A percentile compares a stretch with the other conserved stretches of the same genome.
These are phyloP conservation scores for Bjerkandera adusta DNA, from an alignment of 1,284 basidiomycete genomes.

Conservation along the genomic window DNA sequence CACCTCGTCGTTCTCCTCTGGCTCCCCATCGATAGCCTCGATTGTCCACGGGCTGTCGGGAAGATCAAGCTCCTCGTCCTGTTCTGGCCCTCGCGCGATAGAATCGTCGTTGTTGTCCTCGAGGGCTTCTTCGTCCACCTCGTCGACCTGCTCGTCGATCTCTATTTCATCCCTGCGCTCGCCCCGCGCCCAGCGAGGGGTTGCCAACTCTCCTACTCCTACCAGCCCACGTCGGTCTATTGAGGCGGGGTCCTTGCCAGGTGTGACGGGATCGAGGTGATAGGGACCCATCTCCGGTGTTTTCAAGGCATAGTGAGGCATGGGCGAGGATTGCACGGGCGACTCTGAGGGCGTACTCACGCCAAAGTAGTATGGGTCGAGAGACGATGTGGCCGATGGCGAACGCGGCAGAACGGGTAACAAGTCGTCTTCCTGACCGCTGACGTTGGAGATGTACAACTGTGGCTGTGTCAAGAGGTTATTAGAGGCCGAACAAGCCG, in stretches of 20 bases:
- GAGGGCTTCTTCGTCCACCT: constrained; percentile 39
- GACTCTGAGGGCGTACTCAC: constrained; percentile 62
- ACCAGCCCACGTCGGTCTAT: constrained; percentile 89
- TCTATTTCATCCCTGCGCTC: constrained; percentile 31
- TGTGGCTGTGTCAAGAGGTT: constrained; percentile 32
- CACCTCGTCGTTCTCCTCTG: constrained; percentile 67
- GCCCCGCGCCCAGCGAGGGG: constrained; percentile 84
- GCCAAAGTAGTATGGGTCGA: constrained; percentile 84
- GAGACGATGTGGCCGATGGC: constrained; percentile 68
- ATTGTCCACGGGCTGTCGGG: constrained; percentile 86
- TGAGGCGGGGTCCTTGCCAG: constrained; percentile 73
- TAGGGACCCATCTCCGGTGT: constrained; percentile 42
- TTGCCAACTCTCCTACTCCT: constrained; percentile 95
- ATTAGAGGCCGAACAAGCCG: background rate
- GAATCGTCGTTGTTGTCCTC: constrained; percentile 43
- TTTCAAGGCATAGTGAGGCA: constrained; percentile 30
- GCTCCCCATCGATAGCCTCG: constrained; percentile 78
- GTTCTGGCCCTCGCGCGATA: constrained; percentile 39
- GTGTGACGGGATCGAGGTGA: constrained; percentile 57
- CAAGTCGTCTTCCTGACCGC: constrained; percentile 27
- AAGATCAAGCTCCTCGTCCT: constrained; percentile 36
- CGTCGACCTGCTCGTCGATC: constrained; percentile 46
- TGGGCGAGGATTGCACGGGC: constrained; percentile 50
- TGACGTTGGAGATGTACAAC: constrained; percentile 37
- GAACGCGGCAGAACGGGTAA: constrained; percentile 44